These are phyloP conservation scores for Tetracladium marchalianum DNA, from an alignment of 495 filamentous ascomycete genomes.

Conservation along the genomic window DNA sequence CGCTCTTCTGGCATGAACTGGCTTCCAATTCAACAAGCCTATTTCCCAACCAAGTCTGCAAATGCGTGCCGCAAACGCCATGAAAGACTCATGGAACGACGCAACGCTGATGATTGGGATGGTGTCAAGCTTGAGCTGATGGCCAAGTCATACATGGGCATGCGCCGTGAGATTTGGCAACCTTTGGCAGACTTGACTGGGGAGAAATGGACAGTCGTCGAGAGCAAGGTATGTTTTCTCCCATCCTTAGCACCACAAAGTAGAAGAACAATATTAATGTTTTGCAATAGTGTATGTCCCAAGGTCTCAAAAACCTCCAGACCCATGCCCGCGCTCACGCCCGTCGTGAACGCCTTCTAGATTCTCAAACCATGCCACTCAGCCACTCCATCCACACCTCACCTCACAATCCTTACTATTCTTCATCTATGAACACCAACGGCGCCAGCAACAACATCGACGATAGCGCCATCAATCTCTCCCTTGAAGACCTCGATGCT, in stretches of 20 bases:
- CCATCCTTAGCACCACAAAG: not conserved
- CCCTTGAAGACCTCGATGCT: slow-evolving; percentile 13
- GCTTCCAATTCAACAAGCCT: slow-evolving; percentile 55
- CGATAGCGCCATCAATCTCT: slow-evolving; percentile 5
- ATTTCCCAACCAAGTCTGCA: slow-evolving; percentile 63
- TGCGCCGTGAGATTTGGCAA: slow-evolving; percentile 64
- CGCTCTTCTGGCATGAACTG: slow-evolving; percentile 60
- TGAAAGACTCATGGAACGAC: slow-evolving; percentile 61
- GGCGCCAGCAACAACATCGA: slow-evolving; percentile 2
- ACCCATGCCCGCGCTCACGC: slow-evolving; percentile 38
- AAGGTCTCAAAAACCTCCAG: slow-evolving; percentile 48
- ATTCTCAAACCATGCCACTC: not conserved
- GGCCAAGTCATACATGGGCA: slow-evolving; percentile 55
- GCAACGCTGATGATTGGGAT: slow-evolving; percentile 58
- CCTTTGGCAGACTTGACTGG: slow-evolving; percentile 49
- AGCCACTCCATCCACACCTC: not conserved
- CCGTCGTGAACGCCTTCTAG: slow-evolving; percentile 36
- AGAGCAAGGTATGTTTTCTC: slow-evolving; percentile 47
- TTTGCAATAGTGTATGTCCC: slow-evolving; percentile 40
- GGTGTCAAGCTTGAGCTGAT: slow-evolving; percentile 53
- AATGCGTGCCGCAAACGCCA: slow-evolving; percentile 75
- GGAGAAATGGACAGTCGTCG: slow-evolving; percentile 61
- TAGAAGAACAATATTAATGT: not conserved
- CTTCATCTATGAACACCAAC: not conserved
- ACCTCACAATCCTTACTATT: not conserved